Base-by-base conservation (phyloP, 495 filamentous ascomycete genomes). In the Hypoxylon perforatum region DNA sequence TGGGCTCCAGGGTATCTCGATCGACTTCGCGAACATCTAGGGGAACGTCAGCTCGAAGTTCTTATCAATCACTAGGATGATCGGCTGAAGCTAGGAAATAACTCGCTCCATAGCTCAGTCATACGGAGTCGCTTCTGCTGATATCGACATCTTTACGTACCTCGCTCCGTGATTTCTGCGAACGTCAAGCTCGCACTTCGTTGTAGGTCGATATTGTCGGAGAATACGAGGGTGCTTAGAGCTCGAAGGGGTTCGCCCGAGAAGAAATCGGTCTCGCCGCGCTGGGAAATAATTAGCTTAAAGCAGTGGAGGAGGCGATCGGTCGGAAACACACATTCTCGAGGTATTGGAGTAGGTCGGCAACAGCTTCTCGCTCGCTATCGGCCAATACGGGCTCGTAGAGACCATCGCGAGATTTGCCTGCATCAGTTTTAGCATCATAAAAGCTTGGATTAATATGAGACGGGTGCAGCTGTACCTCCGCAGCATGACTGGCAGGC, bases 151-250 rank as follows among this genome's bases (percentile, higher is more conserved):
- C 1, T 39, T 47, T 19, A 82, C 87, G 71, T 82, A 98, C 95
- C 96, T 91, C 93, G 82, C 76, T 99, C 95, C 12, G 95, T 99
- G 73, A 99, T 98, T 76, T 99, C 95, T 23, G 95, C 95, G 81
- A 99, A 99, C 1, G 95, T 99, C 78, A 99, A 86, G 77, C 93
- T 97, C 12, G 95, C 95, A 78, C 96, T 98, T 61, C 95, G 87
- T 78, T 99, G 95, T 46, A 99, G 86, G 70, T 99, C 96, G 74
- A 99, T 92, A 82, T 99, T 99, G 72, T 98, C 93, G 41, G 96
- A 98, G 75, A 96, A 98, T 30, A 99, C 95, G 2, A 99, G 84
- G 4, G 93, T 98, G 80, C 91, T 97, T 44, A 99, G 81, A 38
- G 95, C 94, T 76, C 89, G 90, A 61, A 99, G 88, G n/a, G 95